These are phyloP conservation scores for Trichosporon coremiiforme DNA, from an alignment of 1,284 basidiomycete genomes.

Conservation along the genomic window DNA sequence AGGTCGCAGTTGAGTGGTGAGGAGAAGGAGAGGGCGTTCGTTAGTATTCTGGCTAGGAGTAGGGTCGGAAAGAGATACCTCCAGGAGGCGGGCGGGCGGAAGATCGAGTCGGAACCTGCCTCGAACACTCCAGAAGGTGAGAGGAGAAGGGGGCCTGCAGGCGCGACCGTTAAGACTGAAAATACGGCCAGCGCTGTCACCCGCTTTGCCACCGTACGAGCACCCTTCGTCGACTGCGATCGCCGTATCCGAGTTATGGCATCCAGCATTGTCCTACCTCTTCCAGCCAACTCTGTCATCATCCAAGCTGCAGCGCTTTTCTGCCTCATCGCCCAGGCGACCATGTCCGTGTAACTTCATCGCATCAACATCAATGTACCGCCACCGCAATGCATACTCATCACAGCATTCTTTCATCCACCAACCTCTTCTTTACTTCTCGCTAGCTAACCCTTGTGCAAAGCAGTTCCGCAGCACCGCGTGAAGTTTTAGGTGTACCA, in stretches of 20 bases:
- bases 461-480: background rate
- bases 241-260: background rate
- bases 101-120: background rate
- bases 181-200: background rate
- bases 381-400: background rate
- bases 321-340: background rate
- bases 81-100: background rate
- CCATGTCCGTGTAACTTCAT: background rate
- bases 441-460: too few relatives aligned
- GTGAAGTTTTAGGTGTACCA: constrained; percentile 2
- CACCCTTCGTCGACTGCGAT: background rate
- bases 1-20: background rate
- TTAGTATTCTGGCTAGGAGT: background rate
- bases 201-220: background rate
- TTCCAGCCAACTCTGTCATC: background rate
- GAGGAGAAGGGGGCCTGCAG: too few relatives aligned
- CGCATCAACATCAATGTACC: background rate
- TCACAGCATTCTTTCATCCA: too few relatives aligned
- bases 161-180: background rate
- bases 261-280: background rate
- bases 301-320: background rate
- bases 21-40: background rate
- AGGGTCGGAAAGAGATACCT: background rate
- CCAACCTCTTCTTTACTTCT: too few relatives aligned
- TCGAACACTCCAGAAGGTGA: too few relatives aligned